Conservation (phyloP, 352 stramenopile species). For the Globisporangium cystogenes region DNA sequence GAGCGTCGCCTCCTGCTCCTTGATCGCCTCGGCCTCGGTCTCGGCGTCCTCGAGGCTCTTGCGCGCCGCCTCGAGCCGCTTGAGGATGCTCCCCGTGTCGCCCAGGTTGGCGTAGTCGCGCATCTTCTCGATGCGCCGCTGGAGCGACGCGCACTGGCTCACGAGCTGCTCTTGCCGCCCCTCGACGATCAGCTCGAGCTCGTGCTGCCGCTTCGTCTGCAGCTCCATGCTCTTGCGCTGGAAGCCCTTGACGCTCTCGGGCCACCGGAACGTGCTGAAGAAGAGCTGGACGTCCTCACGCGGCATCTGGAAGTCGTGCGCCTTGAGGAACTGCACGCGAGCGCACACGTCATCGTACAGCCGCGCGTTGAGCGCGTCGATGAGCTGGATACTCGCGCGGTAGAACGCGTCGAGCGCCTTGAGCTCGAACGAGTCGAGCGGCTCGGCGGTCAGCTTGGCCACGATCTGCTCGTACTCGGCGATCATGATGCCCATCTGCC, state of each 20-base stretch:
- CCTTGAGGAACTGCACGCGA: constrained; percentile 85
- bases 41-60: constrained; percentile 82
- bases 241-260: constrained; percentile 88
- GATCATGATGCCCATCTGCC: constrained; percentile 85
- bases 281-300: constrained; percentile 90
- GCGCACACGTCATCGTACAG: constrained; percentile 75
- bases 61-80: constrained; percentile 69
- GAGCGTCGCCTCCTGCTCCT: constrained; percentile 86
- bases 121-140: constrained; percentile 89
- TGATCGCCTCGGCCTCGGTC: constrained; percentile 77
- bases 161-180: constrained; percentile 85
- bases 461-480: constrained; percentile 87
- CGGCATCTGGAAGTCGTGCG: constrained; percentile 81
- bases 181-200: constrained; percentile 87
- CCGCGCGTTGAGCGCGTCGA: constrained; percentile 65
- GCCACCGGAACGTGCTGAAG: constrained; percentile 89
- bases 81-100: constrained; percentile 77
- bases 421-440: constrained; percentile 87
- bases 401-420: constrained; percentile 87
- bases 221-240: constrained; percentile 90
- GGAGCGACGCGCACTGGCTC: constrained; percentile 66
- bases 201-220: constrained; percentile 85
- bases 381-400: constrained; percentile 58
- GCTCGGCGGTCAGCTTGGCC: constrained; percentile 81
- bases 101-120: constrained; percentile 80